Conservation (phyloP, 768 basidiomycete genomes). For the Austroboletus festivus region DNA sequence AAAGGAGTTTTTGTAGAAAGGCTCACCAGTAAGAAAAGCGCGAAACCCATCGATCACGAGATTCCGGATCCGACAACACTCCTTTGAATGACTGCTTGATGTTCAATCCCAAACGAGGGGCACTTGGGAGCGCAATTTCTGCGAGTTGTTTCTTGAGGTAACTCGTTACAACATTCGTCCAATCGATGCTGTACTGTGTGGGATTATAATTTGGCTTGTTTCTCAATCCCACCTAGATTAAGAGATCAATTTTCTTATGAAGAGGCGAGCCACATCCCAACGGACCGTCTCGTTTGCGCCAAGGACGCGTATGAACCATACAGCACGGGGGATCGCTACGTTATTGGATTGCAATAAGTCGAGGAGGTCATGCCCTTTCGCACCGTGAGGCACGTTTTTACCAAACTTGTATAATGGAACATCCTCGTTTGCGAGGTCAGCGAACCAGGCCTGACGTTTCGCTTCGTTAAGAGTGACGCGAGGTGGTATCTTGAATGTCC, state of each 20-base stretch:
- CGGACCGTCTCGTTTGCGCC: constrained; percentile 82
- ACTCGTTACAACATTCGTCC: constrained; percentile 77
- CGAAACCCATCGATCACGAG: constrained; percentile 72
- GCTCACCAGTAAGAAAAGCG: constrained; percentile 75
- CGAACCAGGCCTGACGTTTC: constrained; percentile 80
- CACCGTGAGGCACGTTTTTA: constrained; percentile 83
- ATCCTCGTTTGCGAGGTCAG: constrained; percentile 74
- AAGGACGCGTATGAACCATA: constrained; percentile 85
- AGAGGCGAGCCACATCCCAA: background rate
- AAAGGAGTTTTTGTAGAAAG: background rate
- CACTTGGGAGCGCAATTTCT: constrained; percentile 77
- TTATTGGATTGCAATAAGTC: constrained; percentile 74
- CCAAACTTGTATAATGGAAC: constrained; percentile 80
- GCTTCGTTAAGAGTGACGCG: constrained; percentile 77
- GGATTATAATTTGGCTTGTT: constrained; percentile 81
- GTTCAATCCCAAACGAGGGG: constrained; percentile 70
- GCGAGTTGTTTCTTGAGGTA: constrained; percentile 81
- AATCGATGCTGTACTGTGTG: constrained; percentile 79
- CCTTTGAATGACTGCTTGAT: constrained; percentile 86
- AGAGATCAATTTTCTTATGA: background rate
- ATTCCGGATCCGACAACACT: constrained; percentile 66
- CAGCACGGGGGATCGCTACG: constrained; percentile 76
- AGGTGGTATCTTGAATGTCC: constrained; percentile 77
- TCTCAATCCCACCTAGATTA: constrained; percentile 60
- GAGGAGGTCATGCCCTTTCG: constrained; percentile 79